These are phyloP conservation scores for Pichia insulana DNA, from an alignment of 805 yeast genomes.

Conservation along the genomic window DNA sequence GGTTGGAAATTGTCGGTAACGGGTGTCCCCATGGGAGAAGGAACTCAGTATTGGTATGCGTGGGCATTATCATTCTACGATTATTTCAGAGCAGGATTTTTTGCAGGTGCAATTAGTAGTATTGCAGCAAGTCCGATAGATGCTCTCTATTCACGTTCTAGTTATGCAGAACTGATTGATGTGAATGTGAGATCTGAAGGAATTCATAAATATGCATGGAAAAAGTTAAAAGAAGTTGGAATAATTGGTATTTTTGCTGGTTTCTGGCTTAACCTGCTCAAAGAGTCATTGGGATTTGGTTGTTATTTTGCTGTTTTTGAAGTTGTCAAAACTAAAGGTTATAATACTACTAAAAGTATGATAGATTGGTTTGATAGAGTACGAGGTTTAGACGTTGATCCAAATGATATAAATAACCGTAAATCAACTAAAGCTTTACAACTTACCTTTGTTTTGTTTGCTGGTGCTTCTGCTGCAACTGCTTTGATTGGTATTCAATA, in stretches of 20 bases:
- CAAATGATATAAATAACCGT: constrained; percentile 15
- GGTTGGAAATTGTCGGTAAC: constrained; percentile 10
- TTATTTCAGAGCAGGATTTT: constrained; percentile 69
- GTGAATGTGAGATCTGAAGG: constrained; percentile 43
- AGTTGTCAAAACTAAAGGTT: constrained; percentile 61
- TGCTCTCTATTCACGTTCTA: constrained; percentile 77
- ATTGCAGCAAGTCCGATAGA: constrained; percentile 89
- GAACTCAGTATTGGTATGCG: constrained; percentile 9
- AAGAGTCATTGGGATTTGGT: constrained; percentile 80
- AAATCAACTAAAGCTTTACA: constrained; percentile 39
- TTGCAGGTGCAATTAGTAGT: constrained; percentile 86
- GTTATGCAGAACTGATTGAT: constrained; percentile 61
- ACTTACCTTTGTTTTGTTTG: constrained; percentile 63
- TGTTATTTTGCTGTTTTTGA: constrained; percentile 78
- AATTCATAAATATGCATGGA: constrained; percentile 67
- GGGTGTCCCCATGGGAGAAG: constrained; percentile 9
- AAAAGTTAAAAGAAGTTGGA: constrained; percentile 67
- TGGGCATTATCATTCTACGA: constrained; percentile 29
- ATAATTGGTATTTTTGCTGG: constrained; percentile 86
- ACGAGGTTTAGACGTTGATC: constrained; percentile 13
- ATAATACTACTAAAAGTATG: constrained; percentile 36
- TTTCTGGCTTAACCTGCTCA: constrained; percentile 62
- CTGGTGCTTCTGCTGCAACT: constrained; percentile 83
- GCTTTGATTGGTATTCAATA: constrained; percentile 71
- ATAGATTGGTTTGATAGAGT: constrained; percentile 27